Conservation (phyloP, 495 filamentous ascomycete species). For the Penicillium egyptiacum region DNA sequence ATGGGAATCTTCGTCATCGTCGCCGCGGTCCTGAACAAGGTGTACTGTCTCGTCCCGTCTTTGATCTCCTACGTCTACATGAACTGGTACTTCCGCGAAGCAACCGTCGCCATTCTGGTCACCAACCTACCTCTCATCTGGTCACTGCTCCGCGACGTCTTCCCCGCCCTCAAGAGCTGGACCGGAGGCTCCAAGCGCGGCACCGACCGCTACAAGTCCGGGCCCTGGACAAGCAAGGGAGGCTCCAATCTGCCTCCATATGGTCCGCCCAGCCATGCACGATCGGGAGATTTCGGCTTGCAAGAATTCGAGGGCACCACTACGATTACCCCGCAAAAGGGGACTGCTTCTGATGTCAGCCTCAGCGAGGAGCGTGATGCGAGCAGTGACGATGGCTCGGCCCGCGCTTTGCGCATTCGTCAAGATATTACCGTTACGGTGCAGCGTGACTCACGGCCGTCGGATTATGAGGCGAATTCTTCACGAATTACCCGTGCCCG, state of each 20-base stretch:
- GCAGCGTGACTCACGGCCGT: conserved; percentile 36
- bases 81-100: conserved; percentile 73
- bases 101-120: conserved; percentile 61
- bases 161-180: conserved; percentile 53
- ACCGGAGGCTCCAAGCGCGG: conserved; percentile 43
- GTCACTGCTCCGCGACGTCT: conserved; percentile 60
- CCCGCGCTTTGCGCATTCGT: conserved; percentile 44
- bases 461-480: conserved; percentile 21
- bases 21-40: conserved; percentile 62
- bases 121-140: conserved; percentile 66
- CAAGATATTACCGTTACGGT: conserved; percentile 50
- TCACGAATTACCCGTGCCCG: conserved; percentile 14
- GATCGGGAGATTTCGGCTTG: conserved; percentile 39
- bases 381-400: conserved; percentile 44
- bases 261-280: conserved; percentile 34
- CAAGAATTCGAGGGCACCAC: conserved; percentile 34
- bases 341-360: conserved; percentile 35
- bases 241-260: conserved; percentile 34
- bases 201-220: conserved; percentile 41
- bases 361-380: conserved; percentile 34
- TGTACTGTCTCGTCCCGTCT: conserved; percentile 60
- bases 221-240: conserved; percentile 40
- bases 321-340: conserved; percentile 32
- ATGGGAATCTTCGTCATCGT: conserved; percentile 70
- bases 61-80: conserved; percentile 57